phyloP scores from a whole-genome alignment of 1,284 basidiomycete genomes.

The Tranzscheliella williamsii region DNA sequence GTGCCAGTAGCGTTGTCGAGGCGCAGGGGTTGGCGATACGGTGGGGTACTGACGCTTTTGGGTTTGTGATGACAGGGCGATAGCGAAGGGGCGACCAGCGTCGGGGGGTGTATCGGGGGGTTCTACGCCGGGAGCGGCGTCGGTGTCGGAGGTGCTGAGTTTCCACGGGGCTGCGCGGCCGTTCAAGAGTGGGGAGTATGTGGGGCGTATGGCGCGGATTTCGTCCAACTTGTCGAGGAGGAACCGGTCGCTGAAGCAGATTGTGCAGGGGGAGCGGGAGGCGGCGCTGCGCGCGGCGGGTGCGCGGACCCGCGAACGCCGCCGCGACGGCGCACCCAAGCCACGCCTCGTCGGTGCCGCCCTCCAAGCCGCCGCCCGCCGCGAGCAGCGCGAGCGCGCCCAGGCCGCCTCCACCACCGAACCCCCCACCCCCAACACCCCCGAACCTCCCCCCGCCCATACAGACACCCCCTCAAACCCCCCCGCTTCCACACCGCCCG shows the following conservation, averaged over 20 bases:
- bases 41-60: no score
- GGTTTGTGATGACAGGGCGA: no score
- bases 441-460: background rate
- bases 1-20: no score
- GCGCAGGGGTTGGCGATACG: no score
- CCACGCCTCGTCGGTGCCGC: slow-evolving; percentile 27
- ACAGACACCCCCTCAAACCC: background rate
- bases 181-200: slow-evolving; percentile 38
- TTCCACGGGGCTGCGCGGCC: slow-evolving; percentile 30
- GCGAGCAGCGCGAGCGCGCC: slow-evolving; percentile 24
- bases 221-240: slow-evolving; percentile 36
- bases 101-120: slow-evolving; percentile 10
- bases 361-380: slow-evolving; percentile 18
- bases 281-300: slow-evolving; percentile 35
- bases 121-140: slow-evolving; percentile 27
- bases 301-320: slow-evolving; percentile 27
- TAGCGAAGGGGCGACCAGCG: slow-evolving; percentile 1
- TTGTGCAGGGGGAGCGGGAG: slow-evolving; percentile 49
- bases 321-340: slow-evolving; percentile 12
- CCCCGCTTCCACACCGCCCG: background rate
- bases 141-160: slow-evolving; percentile 32
- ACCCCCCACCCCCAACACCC: background rate
- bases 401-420: slow-evolving; percentile 1
- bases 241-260: slow-evolving; percentile 55
- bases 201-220: slow-evolving; percentile 22